Evolutionary conservation across 169 alveolate species (phyloP).

Genomic region (Cystoisospora suis): DNA sequence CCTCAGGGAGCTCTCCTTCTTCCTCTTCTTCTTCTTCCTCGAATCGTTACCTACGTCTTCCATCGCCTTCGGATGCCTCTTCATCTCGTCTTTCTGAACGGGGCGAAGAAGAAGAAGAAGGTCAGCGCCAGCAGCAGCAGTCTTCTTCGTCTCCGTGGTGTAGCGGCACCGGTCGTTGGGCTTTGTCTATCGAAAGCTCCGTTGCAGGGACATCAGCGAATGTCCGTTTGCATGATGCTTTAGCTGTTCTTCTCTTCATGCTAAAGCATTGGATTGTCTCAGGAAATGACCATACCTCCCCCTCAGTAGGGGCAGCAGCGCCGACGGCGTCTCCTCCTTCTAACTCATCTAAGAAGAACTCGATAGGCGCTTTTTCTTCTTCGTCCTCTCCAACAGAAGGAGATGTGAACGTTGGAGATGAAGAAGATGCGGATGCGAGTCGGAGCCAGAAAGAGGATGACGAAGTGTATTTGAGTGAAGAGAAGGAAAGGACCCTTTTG

Average conservation of each 20-base stretch:
- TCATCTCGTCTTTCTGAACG: neutral
- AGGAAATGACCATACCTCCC: neutral
- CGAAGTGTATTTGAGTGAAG: neutral
- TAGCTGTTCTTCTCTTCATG: neutral
- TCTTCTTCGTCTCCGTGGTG: neutral
- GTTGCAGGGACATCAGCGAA: neutral
- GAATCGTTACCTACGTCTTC: neutral
- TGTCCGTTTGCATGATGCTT: neutral
- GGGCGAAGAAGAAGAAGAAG: neutral
- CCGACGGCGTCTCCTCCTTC: too few relatives aligned
- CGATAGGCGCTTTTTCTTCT: too few relatives aligned
- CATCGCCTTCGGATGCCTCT: too few relatives aligned
- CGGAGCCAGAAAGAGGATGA: too few relatives aligned
- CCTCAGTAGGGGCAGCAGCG: too few relatives aligned
- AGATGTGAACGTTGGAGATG: too few relatives aligned
- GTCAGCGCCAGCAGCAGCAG: neutral
- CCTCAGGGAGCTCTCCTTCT: too few relatives aligned
- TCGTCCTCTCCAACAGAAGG: too few relatives aligned
- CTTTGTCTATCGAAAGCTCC: neutral
- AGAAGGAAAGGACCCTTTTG: neutral
- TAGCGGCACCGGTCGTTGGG: neutral
- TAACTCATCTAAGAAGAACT: too few relatives aligned
- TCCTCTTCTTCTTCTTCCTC: conserved; percentile 1
- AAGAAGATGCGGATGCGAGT: neutral
- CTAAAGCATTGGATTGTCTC: neutral